Base-by-base conservation (phyloP, 2,329 filamentous ascomycete genomes). In the Neofusicoccum sp. region DNA sequence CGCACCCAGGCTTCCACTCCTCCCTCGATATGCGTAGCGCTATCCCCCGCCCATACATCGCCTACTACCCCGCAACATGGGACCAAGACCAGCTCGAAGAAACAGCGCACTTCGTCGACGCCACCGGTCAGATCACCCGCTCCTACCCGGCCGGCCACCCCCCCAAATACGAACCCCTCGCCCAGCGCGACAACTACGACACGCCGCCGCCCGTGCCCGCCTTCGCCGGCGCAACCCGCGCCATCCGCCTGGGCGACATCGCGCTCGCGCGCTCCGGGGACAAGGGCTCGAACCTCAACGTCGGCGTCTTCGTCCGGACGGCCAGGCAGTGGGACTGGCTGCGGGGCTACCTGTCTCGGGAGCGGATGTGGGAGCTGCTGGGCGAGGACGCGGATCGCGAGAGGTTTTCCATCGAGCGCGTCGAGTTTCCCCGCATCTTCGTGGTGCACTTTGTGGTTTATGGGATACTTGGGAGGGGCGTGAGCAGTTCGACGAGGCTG, bases 391-490 rank as follows among this genome's bases (percentile, higher is more conserved):
- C 76, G 73, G 65, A 74, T 6, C 73, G 67, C 14, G 62, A 64
- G 47, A 61, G 61, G 11, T 79, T 40, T 70, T 75, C 47, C 75
- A 73, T 82, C 2, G 79, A 82, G 65, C 67, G 80, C 12, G 77
- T 81, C n/a, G 80, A 82, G 67, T 78, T 82, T 57, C 70, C 74
- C 0, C 65, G 71, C 3, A 73, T 82, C 0, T 67, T 67, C 34
- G 80, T 80, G 0, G 81, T 83, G 20, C 80, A 83, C 65, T 64
- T 65, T 68, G 79, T 82, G 6, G 69, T 82, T 2, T 81, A 81
- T 60, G 80, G 78, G 2, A 71, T 74, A 16, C 67, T 82, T 12
- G 78, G 76, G 0, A 63, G 78, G 1, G 80, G 80, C 0, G 79
- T 81, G 6, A 80, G 76, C 45, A 79, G 77, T 60, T 76, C 75